Base-by-base conservation (phyloP, 2,329 filamentous ascomycete genomes). In the Bipolaris sorokiniana region DNA sequence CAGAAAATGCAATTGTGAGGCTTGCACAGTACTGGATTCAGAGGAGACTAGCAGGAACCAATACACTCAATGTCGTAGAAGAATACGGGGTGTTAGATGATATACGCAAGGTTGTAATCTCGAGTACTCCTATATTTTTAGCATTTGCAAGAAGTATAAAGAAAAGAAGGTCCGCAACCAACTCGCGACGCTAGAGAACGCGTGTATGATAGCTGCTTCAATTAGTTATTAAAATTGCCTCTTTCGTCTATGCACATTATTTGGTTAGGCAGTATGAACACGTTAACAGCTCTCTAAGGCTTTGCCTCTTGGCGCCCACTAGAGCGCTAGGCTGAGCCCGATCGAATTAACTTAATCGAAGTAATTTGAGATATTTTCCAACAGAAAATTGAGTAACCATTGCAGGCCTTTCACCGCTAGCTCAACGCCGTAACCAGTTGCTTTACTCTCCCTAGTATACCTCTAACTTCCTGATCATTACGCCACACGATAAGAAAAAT, bases 111-210 rank as follows among this genome's bases (percentile, higher is more conserved):
- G 37, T 9, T 48, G 22, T 18, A 37, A 3, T 54, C 37, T 44
- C 13, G 37, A 48, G 51, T 38, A 44, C 51, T 54, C 45, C 38
- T 31, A 10, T 15, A 1, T 16, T 44, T 22, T 31, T 54, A 23
- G 37, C 38, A 37, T 20, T 54, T 13, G 18, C 44, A 23, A 54
- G 10, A 18, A 22, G 51, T 26, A 44, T 54, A 3, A 54, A 54
- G 4, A 54, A 45, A 23, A 54, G 47, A 48, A 54, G 51, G 7
- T 31, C 45, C 4, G 28, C 45, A 26, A 63, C 61, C 48, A 55
- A 55, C 37, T 61, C 52, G 10, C 37, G 41, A 47, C 38, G 37
- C 18, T 44, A 28, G 3, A 28, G 22, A 28, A 44, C 13, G 22
- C 40, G 22, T 5, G 40, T 28, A 28, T 28, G 22, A 6, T 28